These are phyloP conservation scores for Mycena polygramma DNA, from an alignment of 768 basidiomycete genomes.

Conservation along the genomic window DNA sequence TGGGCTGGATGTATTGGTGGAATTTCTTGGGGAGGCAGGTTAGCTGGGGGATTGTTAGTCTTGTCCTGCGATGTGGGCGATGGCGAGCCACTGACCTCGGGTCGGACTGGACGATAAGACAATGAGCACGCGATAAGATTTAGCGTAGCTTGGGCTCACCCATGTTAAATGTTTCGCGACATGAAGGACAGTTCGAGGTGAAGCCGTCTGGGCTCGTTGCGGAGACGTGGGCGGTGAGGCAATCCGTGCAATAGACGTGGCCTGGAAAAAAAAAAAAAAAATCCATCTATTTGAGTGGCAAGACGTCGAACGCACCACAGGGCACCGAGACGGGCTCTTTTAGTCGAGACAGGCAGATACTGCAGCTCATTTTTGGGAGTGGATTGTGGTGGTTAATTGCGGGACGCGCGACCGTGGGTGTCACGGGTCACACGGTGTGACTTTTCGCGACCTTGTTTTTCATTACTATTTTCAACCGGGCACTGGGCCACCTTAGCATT, in stretches of 20 bases:
- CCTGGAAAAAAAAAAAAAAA: slow-evolving; percentile 50
- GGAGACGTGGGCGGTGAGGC: slow-evolving; percentile 62
- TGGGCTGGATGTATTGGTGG: slow-evolving; percentile 60
- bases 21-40: slow-evolving; percentile 63
- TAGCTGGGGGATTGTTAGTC: slow-evolving; percentile 44
- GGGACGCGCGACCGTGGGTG: no score
- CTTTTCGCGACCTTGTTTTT: not conserved
- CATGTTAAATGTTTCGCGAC: slow-evolving; percentile 66
- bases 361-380: slow-evolving; percentile 52
- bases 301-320: slow-evolving; percentile 61
- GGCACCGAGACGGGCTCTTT: slow-evolving; percentile 71
- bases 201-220: slow-evolving; percentile 47
- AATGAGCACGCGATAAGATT: slow-evolving; percentile 4
- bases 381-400: not conserved
- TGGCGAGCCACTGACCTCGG: slow-evolving; percentile 43
- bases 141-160: slow-evolving; percentile 49
- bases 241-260: slow-evolving; percentile 73
- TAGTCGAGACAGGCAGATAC: slow-evolving; percentile 67
- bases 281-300: slow-evolving; percentile 16
- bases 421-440: not conserved
- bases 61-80: not conserved
- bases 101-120: slow-evolving; percentile 39
- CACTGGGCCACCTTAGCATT: no score
- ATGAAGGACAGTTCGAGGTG: slow-evolving; percentile 69
- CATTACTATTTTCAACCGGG: no score